Conservation (phyloP, 495 filamentous ascomycete species). For the Trichoderma reesei region DNA sequence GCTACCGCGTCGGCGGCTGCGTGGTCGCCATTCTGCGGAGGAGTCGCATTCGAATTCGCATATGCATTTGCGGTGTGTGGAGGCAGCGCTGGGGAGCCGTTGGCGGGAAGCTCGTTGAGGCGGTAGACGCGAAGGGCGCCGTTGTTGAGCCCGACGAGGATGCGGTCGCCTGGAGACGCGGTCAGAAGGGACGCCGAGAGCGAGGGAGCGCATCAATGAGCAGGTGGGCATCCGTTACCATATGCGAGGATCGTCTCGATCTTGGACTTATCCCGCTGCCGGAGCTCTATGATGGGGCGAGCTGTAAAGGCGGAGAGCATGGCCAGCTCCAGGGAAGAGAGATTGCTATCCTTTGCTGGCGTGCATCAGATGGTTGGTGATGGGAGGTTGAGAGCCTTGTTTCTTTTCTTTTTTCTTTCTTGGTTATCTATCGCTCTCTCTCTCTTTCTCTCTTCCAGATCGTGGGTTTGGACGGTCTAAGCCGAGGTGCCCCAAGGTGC, state of each 20-base stretch:
- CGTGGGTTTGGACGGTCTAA: background rate
- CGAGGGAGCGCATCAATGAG: conserved; percentile 1
- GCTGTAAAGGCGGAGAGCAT: conserved; percentile 99
- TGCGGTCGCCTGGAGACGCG: conserved; percentile 56
- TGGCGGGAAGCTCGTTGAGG: conserved; percentile 51
- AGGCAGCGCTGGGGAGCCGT: conserved; percentile 11
- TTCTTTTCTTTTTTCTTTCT: no score
- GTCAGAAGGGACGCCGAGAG: background rate
- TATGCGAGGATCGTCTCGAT: conserved; percentile 92
- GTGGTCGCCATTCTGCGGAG: conserved; percentile 20
- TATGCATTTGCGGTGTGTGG: conserved; percentile 21
- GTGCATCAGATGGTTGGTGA: conserved; percentile 4
- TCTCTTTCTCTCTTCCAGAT: background rate
- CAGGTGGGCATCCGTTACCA: conserved; percentile 38
- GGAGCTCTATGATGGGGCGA: conserved; percentile 92
- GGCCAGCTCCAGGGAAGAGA: conserved; percentile 26
- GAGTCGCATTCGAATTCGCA: conserved; percentile 27
- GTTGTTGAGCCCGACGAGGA: conserved; percentile 84
- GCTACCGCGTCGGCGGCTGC: conserved; percentile 18
- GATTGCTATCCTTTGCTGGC: conserved; percentile 11
- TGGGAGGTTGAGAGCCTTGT: background rate
- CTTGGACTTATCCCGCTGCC: conserved; percentile 83
- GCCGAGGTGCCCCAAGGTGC: background rate
- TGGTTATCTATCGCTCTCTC: no score
- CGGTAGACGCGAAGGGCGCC: conserved; percentile 86